A percentile compares a stretch with the other conserved stretches of the same genome.
phyloP scores from a whole-genome alignment of 192 early-diverging fungal genomes.

The Umbelopsis ramanniana region DNA sequence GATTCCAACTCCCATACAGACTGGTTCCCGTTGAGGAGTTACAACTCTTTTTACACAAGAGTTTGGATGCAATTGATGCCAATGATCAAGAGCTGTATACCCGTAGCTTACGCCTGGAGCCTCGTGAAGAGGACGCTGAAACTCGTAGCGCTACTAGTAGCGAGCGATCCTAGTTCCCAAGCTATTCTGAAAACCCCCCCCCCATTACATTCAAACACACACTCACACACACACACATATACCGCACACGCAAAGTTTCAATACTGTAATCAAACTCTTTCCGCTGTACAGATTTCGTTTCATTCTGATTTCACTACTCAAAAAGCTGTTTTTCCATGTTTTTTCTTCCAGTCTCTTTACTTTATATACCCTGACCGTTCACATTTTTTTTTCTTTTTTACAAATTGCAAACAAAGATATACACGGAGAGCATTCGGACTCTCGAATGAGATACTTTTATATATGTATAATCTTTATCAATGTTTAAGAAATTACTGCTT shows the following conservation, averaged over 20 bases:
- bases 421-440: neutral
- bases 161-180: neutral
- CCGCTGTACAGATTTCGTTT: neutral
- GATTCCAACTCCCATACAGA: conserved; percentile 77
- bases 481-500: neutral
- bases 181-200: neutral
- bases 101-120: conserved; percentile 77
- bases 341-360: neutral
- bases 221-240: neutral
- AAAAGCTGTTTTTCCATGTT: neutral
- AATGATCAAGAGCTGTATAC: conserved; percentile 76
- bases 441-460: neutral
- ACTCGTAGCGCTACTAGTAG: conserved; percentile 16
- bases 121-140: conserved; percentile 51
- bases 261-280: neutral
- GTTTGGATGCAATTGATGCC: conserved; percentile 58
- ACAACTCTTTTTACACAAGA: conserved; percentile 64
- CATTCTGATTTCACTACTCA: neutral
- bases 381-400: neutral
- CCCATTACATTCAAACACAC: neutral
- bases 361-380: conserved; percentile 1
- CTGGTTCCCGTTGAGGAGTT: conserved; percentile 78
- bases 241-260: neutral
- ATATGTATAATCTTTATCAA: neutral
- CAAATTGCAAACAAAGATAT: neutral